Evolutionary conservation across 164 flowering plant genomes (phyloP).

Genomic region (Vitis amurensis): DNA sequence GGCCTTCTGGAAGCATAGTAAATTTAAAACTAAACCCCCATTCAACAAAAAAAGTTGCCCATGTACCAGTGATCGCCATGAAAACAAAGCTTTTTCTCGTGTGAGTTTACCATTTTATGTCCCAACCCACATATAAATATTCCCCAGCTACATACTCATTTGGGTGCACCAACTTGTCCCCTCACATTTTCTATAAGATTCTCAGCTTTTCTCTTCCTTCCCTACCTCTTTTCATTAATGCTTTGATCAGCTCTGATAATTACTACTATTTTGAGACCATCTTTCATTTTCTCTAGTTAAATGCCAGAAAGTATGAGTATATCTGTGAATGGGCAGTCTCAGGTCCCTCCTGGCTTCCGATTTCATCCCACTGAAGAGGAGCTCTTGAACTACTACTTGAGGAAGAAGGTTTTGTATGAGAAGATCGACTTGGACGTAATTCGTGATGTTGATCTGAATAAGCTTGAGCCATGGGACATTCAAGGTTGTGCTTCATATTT

Average conservation of each 20-base stretch:
- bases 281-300: background rate
- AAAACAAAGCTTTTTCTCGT: slow-evolving; percentile 17
- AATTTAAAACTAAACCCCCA: slow-evolving; percentile 14
- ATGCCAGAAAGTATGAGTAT: slow-evolving; percentile 60
- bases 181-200: background rate
- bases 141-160: slow-evolving; percentile 6
- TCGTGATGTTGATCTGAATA: slow-evolving; percentile 89
- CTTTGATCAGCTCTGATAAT: background rate
- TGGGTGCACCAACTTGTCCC: slow-evolving; percentile 1
- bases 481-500: slow-evolving; percentile 54
- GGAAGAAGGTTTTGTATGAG: slow-evolving; percentile 75
- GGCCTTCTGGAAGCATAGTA: slow-evolving; percentile 24
- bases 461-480: slow-evolving; percentile 97
- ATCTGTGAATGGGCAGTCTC: slow-evolving; percentile 74
- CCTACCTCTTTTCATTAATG: background rate
- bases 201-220: background rate
- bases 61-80: slow-evolving; percentile 3
- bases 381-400: slow-evolving; percentile 80
- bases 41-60: too few species aligned
- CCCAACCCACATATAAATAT: slow-evolving; percentile 11
- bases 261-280: too few species aligned
- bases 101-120: slow-evolving; percentile 10
- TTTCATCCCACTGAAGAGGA: slow-evolving; percentile 97
- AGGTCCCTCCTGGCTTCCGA: slow-evolving; percentile 94
- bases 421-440: slow-evolving; percentile 92